These are phyloP conservation scores for Globisporangium carolinianum DNA, from an alignment of 352 stramenopile species.

Conservation along the genomic window DNA sequence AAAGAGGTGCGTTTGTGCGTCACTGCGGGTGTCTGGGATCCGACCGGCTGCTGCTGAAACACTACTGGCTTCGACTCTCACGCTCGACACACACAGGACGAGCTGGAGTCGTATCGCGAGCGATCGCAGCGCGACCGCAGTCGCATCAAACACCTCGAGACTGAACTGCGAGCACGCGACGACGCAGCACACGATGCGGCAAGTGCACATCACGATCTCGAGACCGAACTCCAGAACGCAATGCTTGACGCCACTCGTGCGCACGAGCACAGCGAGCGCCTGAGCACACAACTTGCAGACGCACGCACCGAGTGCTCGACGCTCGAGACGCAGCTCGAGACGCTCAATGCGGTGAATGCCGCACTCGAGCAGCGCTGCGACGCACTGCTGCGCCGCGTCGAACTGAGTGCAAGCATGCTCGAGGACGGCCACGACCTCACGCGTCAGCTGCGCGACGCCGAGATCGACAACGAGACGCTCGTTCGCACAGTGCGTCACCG, in stretches of 20 bases:
- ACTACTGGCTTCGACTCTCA: neutral
- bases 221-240: constrained; percentile 46
- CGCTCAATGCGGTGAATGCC: constrained; percentile 67
- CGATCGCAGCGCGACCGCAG: constrained; percentile 42
- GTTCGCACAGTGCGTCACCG: constrained; percentile 35
- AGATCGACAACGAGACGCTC: constrained; percentile 69
- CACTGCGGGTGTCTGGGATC: neutral
- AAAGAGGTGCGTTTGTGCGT: constrained; percentile 34
- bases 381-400: constrained; percentile 54
- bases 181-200: constrained; percentile 23
- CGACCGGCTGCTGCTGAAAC: neutral
- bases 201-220: constrained; percentile 31
- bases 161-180: constrained; percentile 37
- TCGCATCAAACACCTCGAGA: constrained; percentile 50
- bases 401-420: constrained; percentile 37
- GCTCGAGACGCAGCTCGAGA: constrained; percentile 58
- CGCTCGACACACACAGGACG: constrained; percentile 17
- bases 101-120: constrained; percentile 39
- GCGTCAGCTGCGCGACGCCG: constrained; percentile 42
- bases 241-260: constrained; percentile 49
- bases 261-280: constrained; percentile 35
- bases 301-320: constrained; percentile 43
- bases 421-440: constrained; percentile 63
- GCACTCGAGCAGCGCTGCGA: constrained; percentile 67
- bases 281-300: constrained; percentile 41